Percentiles rank a stretch among this genome's conserved stretches.
These are phyloP conservation scores for Blastobotrys proliferans DNA, from an alignment of 1,139 yeast genomes.

Conservation along the genomic window DNA sequence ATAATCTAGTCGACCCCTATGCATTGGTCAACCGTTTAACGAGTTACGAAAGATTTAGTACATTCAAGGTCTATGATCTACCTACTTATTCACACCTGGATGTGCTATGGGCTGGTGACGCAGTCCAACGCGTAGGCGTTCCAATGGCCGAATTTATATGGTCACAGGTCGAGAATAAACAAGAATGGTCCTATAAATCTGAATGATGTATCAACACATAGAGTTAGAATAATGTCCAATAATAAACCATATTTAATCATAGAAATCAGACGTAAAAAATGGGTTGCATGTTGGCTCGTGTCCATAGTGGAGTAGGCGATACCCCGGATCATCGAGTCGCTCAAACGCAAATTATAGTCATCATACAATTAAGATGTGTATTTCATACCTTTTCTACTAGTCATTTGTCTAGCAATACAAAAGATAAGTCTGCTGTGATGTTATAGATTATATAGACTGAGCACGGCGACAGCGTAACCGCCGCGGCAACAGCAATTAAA, in stretches of 20 bases:
- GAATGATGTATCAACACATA: not conserved
- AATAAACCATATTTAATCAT: not conserved
- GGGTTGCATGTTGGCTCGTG: constrained; percentile 30
- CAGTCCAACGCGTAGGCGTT: constrained; percentile 46
- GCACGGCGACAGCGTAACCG: too few species aligned
- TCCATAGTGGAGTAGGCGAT: constrained; percentile 33
- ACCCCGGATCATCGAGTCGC: constrained; percentile 24
- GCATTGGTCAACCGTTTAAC: constrained; percentile 48
- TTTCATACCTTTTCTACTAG: too few species aligned
- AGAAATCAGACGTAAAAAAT: constrained; percentile 18
- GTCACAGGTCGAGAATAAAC: constrained; percentile 20
- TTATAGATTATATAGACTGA: too few species aligned
- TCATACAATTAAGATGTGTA: too few species aligned
- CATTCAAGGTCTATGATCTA: constrained; percentile 29
- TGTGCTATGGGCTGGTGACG: constrained; percentile 85
- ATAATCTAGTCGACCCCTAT: constrained; percentile 63
- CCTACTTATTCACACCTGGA: constrained; percentile 78
- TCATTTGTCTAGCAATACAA: too few species aligned
- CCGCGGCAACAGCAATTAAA: too few species aligned
- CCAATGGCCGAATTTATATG: constrained; percentile 39
- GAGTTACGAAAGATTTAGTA: constrained; percentile 42
- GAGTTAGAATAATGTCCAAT: not conserved
- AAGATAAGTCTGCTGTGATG: too few species aligned
- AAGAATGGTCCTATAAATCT: constrained; percentile 11
- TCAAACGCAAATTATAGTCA: constrained; percentile 65